phyloP scores from a whole-genome alignment of 73 alveolate genomes.

The Tetrahymena thermophila region DNA sequence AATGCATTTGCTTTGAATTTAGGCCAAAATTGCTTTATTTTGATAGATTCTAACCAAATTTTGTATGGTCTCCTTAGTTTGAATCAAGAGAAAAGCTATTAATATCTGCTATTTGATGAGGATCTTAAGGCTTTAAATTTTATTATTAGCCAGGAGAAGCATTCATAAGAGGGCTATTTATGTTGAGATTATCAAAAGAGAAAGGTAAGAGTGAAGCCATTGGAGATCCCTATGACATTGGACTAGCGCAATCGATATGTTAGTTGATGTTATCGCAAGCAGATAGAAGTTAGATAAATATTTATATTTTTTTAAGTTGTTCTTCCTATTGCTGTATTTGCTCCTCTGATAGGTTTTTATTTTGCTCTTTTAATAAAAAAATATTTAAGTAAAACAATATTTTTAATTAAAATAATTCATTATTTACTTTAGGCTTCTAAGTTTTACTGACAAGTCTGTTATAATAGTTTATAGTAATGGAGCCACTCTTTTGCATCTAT shows the following conservation, averaged over 20 bases:
- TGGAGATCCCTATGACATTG: background rate
- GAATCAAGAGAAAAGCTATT: background rate
- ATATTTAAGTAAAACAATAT: background rate
- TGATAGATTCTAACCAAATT: background rate
- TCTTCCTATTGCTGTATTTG: background rate
- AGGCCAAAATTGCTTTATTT: background rate
- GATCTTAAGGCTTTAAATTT: background rate
- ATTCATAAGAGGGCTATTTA: background rate
- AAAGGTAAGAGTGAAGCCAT: background rate
- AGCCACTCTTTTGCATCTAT: background rate
- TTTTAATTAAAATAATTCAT: background rate
- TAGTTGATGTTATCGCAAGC: background rate
- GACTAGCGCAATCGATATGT: background rate
- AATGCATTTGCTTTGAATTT: background rate
- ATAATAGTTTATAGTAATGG: background rate
- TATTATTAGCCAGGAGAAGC: background rate
- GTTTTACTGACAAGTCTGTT: background rate
- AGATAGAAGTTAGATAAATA: background rate
- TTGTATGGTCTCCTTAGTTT: background rate
- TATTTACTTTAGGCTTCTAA: background rate
- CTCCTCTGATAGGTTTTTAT: background rate
- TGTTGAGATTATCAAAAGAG: background rate
- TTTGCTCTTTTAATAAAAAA: background rate
- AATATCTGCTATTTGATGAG: background rate
- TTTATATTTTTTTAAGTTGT: background rate